Percentiles rank a stretch among this genome's conserved stretches.
phyloP scores from a whole-genome alignment of 1,284 basidiomycete species.

The Leucoagaricus sp. region DNA sequence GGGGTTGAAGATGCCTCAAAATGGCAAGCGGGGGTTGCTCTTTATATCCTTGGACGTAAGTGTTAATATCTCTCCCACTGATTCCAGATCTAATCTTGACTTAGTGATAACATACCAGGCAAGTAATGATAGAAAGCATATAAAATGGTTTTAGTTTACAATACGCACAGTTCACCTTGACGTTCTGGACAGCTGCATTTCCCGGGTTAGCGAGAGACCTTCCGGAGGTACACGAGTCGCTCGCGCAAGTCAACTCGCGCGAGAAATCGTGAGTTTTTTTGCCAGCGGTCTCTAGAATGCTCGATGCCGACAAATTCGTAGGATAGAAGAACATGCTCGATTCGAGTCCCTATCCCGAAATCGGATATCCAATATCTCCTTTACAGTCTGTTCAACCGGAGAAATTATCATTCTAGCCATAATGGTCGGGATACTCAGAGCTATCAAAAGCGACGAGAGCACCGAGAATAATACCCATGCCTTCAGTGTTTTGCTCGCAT shows the following conservation, averaged over 20 bases:
- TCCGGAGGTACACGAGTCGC: conserved; percentile 63
- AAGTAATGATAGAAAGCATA: background rate
- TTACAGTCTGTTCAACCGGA: conserved; percentile 71
- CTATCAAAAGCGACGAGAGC: conserved; percentile 60
- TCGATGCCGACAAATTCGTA: conserved; percentile 25
- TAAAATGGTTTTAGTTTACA: background rate
- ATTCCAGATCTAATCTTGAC: background rate
- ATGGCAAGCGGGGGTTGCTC: conserved; percentile 69
- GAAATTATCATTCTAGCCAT: conserved; percentile 73
- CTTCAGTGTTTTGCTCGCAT: conserved; percentile 76
- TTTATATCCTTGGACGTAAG: conserved; percentile 79
- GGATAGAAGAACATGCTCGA: conserved; percentile 56
- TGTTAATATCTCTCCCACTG: conserved; percentile 12
- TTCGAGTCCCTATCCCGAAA: conserved; percentile 73
- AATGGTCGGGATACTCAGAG: conserved; percentile 79
- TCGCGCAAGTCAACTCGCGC: conserved; percentile 38
- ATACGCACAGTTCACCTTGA: conserved; percentile 58
- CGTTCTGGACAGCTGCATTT: conserved; percentile 86
- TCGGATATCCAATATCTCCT: conserved; percentile 79
- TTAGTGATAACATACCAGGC: conserved; percentile 80
- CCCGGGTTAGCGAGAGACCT: conserved; percentile 75
- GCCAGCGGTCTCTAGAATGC: background rate
- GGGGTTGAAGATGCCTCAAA: conserved; percentile 64
- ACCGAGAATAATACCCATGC: conserved; percentile 78
- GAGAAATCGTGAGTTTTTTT: conserved; percentile 47